Base-by-base conservation (phyloP, 257 asterid species). In the Solanum habrochaites region DNA sequence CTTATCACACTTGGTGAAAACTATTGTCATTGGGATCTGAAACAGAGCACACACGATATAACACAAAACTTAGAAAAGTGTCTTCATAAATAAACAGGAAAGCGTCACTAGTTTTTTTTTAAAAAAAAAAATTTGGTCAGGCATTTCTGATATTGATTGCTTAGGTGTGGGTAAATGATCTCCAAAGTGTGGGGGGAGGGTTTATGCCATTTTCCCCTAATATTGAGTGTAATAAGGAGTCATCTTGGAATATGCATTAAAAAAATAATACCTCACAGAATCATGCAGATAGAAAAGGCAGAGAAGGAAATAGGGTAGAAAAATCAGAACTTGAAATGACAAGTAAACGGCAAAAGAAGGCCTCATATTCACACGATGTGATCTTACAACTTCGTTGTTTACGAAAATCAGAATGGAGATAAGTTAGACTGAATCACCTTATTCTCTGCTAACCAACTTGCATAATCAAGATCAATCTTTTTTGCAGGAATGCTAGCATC, bases 401-500 rank as follows among this genome's bases (percentile, higher is more conserved):
- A 45, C 82, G 9, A 73, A 40, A 67, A 58, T 27, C 9, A 42
- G 49, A 83, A 88, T 37, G 60, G 37, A 89, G 60, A 14, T 64
- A 45, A 45, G 18, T 21, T 80, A 90, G 89, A 72, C 3, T 16
- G n/a, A 83, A 66, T 85, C 84, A 94, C 99, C 98, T 94, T 93
- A 86, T 97, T 96, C 90, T 92, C 92, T 47, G 98, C 99, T 91
- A 97, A 89, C 99, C 99, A 97, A 86, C 98, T 94, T 25, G 99
- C 99, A 83, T 97, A 96, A 64, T 95, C 95, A 11, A 97, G 98
- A 90, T 97, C 99, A 83, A 97, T 95, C 88, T 85, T 88, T 90
- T 96, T 97, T 0, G 94, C 94, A 40, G 99, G 99, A 85, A 97
- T 97, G 91, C 98, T 96, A 83, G 98, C 99, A 90, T 97, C 99